Evolutionary conservation across 108 stramenopile species (phyloP), one percentile per base, ranked within the genome.

Genomic region (Schizochytrium sp.): DNA sequence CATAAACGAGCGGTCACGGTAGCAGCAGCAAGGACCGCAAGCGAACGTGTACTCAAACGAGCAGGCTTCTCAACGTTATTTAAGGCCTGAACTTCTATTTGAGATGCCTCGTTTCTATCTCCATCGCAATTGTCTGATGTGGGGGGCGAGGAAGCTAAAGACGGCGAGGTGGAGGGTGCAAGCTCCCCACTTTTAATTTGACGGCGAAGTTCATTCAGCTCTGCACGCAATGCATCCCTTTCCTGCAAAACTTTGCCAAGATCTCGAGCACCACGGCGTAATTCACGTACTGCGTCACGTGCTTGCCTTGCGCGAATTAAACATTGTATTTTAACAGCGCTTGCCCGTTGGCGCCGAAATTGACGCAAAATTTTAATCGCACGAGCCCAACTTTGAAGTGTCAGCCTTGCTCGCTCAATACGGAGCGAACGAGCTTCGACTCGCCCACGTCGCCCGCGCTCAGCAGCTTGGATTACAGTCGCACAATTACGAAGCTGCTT

Each of bases 361-460:
- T 89, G 83, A 89, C 93, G 94, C 73, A 92, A 90, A 72, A 92
- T 88, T 88, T 94, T 94, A 88, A 95, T 89, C 46, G 96, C 95
- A 61, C 96, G 91, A 61, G 95, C 94, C 95, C 95, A 96, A 88
- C 94, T 94, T 91, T 97, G 97, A 87, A 83, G 47, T 40, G 50
- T 47, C 5, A 55, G 50, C 5, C 76, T 47, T 7, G 76, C 76
- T 10, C 76, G 76, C n/a, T 83, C 76, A 7, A 83, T 50, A 42
- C 76, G 76, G 17, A 49, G 47, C 5, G 2, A n/a, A 10, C 47
- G 76, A 7, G 76, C 76, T 8, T 10, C 8, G 4, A 50, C 53
- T 5, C 76, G 45, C 12, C 8, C 76, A 47, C 47, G 19, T 47
- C 76, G 76, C 15, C 76, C 76, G 5, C 76, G 76, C 45, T 46